Percentiles rank a stretch among this genome's conserved stretches.
Evolutionary conservation across 169 alveolate species (phyloP).

Genomic region (Plasmodium vivax): DNA sequence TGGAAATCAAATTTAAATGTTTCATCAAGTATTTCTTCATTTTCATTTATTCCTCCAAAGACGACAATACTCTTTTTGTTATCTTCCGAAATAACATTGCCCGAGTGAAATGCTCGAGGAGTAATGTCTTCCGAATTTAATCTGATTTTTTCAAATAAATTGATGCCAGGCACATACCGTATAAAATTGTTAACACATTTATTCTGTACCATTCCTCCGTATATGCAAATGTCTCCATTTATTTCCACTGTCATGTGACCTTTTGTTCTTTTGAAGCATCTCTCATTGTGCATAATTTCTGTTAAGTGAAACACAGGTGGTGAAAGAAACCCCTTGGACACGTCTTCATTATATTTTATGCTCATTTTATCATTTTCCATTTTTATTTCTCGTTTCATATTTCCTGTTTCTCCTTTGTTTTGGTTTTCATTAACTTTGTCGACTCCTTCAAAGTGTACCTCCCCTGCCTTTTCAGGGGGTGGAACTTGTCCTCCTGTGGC

Average conservation of each 20-base stretch:
- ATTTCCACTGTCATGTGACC: slow-evolving; percentile 71
- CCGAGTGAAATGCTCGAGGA: slow-evolving; percentile 58
- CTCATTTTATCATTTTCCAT: background rate
- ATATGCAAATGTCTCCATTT: slow-evolving; percentile 74
- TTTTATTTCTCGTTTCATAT: background rate
- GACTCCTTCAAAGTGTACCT: background rate
- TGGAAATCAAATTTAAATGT: slow-evolving; percentile 66
- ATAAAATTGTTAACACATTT: slow-evolving; percentile 64
- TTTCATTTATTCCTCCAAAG: slow-evolving; percentile 71
- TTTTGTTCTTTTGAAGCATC: slow-evolving; percentile 58
- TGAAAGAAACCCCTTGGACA: slow-evolving; percentile 57
- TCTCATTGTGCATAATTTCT: slow-evolving; percentile 71
- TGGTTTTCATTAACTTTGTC: background rate
- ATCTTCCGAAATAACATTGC: slow-evolving; percentile 65
- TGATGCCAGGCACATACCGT: slow-evolving; percentile 74
- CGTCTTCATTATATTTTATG: background rate
- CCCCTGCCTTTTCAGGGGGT: background rate
- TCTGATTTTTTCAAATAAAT: slow-evolving; percentile 64
- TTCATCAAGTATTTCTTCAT: slow-evolving; percentile 45
- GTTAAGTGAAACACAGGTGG: slow-evolving; percentile 75
- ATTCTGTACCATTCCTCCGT: slow-evolving; percentile 58
- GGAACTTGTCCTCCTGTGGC: background rate
- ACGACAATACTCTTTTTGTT: slow-evolving; percentile 32
- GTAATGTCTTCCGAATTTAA: slow-evolving; percentile 50
- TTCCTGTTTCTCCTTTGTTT: background rate